Conservation (phyloP, 1,284 basidiomycete species). For the Singerocomus inundabilis region DNA sequence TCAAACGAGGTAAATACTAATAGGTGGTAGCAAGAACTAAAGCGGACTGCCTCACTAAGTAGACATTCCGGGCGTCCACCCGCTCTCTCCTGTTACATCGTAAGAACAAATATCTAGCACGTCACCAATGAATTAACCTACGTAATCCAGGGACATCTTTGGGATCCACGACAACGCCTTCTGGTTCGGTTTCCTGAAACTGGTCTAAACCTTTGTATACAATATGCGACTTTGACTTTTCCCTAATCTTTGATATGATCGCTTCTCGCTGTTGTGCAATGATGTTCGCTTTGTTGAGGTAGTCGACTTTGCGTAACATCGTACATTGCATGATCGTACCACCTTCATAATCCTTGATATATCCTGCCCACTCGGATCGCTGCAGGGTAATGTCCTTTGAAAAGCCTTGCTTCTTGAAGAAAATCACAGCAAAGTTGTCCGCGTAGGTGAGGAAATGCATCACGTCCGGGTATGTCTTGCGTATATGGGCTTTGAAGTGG, state of each 20-base stretch:
- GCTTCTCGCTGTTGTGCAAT: slow-evolving; percentile 86
- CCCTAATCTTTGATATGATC: slow-evolving; percentile 85
- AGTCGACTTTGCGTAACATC: slow-evolving; percentile 90
- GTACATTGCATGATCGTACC: slow-evolving; percentile 99
- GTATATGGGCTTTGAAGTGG: slow-evolving; percentile 94
- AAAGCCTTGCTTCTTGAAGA: slow-evolving; percentile 99
- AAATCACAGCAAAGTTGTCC: slow-evolving; percentile 98
- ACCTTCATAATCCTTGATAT: slow-evolving; percentile 99
- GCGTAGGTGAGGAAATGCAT: slow-evolving; percentile 97
- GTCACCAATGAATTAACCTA: slow-evolving; percentile 39
- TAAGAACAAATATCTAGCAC: slow-evolving; percentile 10
- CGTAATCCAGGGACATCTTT: slow-evolving; percentile 84
- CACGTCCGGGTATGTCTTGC: slow-evolving; percentile 76
- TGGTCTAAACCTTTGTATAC: slow-evolving; percentile 81
- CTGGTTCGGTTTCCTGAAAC: slow-evolving; percentile 62
- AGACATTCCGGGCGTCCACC: slow-evolving; percentile 90
- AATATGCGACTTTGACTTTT: slow-evolving; percentile 85
- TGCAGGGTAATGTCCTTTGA: slow-evolving; percentile 95
- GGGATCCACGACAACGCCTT: slow-evolving; percentile 55
- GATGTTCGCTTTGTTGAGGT: slow-evolving; percentile 80
- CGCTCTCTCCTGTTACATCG: slow-evolving; percentile 69
- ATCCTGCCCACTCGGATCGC: slow-evolving; percentile 93
- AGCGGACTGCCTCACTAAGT: slow-evolving; percentile 53
- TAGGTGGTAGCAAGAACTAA: not conserved
- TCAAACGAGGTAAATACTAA: slow-evolving; percentile 12